A percentile compares a stretch with the other conserved stretches of the same genome.
Conservation (phyloP, 129 eudicot genomes). For the Chrysanthemum seticuspe region DNA sequence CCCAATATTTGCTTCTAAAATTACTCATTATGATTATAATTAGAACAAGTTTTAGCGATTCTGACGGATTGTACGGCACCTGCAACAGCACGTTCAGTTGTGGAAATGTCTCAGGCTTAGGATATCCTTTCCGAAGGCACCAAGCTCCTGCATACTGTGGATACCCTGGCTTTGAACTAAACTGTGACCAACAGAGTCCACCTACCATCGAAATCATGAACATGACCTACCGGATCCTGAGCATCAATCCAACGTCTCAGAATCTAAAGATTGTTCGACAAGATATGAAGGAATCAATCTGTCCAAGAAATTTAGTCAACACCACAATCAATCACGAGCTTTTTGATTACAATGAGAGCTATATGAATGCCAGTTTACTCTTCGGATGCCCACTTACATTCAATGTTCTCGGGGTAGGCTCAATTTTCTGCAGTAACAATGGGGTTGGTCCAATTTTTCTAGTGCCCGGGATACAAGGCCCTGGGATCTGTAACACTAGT, state of each 20-base stretch:
- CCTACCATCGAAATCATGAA: constrained; percentile 38
- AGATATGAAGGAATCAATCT: constrained; percentile 39
- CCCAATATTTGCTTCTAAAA: constrained; percentile 14
- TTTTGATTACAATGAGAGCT: constrained; percentile 47
- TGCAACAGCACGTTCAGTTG: constrained; percentile 56
- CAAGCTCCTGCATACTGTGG: constrained; percentile 53
- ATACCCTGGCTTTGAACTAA: constrained; percentile 53
- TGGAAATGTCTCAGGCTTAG: constrained; percentile 51
- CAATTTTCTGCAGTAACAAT: constrained; percentile 22
- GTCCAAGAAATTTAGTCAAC: constrained; percentile 48
- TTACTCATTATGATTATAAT: constrained; percentile 29
- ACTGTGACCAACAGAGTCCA: constrained; percentile 23
- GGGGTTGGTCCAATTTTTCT: constrained; percentile 23
- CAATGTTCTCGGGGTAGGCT: constrained; percentile 1
- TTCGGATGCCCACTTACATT: constrained; percentile 51
- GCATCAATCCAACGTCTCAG: constrained; percentile 29
- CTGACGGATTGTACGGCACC: constrained; percentile 27
- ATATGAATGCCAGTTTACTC: constrained; percentile 41
- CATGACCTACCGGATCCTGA: constrained; percentile 36
- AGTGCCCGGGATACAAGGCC: constrained; percentile 42
- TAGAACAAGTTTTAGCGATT: constrained; percentile 13
- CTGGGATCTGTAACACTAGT: constrained; percentile 49
- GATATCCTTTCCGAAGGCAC: constrained; percentile 62
- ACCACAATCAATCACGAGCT: constrained; percentile 48
- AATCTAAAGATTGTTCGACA: constrained; percentile 42